A percentile compares a stretch with the other conserved stretches of the same genome.
phyloP scores from a whole-genome alignment of 2,329 filamentous ascomycete species.

The Purpureocillium lavendulum region DNA sequence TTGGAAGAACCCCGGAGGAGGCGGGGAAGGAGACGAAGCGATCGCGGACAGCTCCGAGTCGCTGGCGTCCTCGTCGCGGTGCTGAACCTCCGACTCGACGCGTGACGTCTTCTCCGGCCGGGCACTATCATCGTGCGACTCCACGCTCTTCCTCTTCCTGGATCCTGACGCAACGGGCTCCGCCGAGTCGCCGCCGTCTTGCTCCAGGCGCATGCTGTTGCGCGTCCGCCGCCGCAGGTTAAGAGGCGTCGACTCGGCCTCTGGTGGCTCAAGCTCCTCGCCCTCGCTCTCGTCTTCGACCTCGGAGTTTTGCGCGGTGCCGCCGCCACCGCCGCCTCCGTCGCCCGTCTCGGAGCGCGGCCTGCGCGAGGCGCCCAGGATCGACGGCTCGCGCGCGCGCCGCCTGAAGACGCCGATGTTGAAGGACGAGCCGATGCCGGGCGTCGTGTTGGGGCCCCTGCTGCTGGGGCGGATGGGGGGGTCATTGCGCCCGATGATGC shows the following conservation, averaged over 20 bases:
- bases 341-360: conserved; percentile 24
- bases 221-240: conserved; percentile 32
- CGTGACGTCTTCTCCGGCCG: conserved; percentile 27
- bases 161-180: conserved; percentile 22
- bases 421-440: conserved; percentile 39
- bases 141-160: conserved; percentile 49
- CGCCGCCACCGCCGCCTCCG: too few species aligned
- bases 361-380: conserved; percentile 44
- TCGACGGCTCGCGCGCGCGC: conserved; percentile 52
- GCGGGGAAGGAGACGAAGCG: conserved; percentile 23
- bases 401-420: conserved; percentile 51
- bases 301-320: conserved; percentile 20
- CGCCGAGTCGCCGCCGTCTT: background rate
- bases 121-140: conserved; percentile 28
- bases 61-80: conserved; percentile 17
- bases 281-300: conserved; percentile 35
- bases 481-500: conserved; percentile 41
- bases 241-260: conserved; percentile 61
- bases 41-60: conserved; percentile 29
- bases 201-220: conserved; percentile 11
- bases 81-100: conserved; percentile 11
- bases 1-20: conserved; percentile 14
- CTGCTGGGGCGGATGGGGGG: conserved; percentile 46
- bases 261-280: conserved; percentile 47
- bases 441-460: conserved; percentile 37